Evolutionary conservation across 371 early-diverging fungal species (phyloP).

Genomic region (Mucor sp.): DNA sequence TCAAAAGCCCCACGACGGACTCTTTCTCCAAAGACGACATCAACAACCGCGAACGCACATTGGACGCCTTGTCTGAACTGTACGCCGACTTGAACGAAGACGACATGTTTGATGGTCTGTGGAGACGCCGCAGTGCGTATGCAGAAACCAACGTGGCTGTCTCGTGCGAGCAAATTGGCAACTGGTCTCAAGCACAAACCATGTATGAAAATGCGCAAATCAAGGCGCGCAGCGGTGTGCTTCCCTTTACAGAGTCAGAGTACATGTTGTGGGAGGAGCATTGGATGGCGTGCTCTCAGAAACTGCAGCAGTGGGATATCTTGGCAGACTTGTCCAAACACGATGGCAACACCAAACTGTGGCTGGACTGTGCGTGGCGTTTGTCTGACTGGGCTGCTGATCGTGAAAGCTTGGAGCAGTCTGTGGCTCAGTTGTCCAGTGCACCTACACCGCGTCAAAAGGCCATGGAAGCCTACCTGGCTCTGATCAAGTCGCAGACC

Average conservation of each 20-base stretch:
- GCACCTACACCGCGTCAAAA: constrained; percentile 72
- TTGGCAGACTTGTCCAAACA: constrained; percentile 90
- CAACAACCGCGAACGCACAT: constrained; percentile 78
- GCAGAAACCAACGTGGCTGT: constrained; percentile 95
- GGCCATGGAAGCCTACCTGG: constrained; percentile 87
- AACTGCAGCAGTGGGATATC: constrained; percentile 99
- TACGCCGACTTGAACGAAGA: constrained; percentile 79
- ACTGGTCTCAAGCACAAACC: constrained; percentile 92
- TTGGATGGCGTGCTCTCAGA: constrained; percentile 92
- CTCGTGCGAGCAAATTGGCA: constrained; percentile 92
- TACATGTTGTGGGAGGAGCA: constrained; percentile 98
- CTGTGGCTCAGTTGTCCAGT: constrained; percentile 62
- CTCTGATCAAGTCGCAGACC: constrained; percentile 72
- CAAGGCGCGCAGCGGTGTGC: constrained; percentile 86
- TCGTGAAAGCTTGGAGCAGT: constrained; percentile 68
- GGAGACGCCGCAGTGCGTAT: constrained; percentile 92
- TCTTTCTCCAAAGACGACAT: constrained; percentile 73
- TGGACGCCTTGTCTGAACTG: constrained; percentile 89
- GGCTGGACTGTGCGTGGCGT: constrained; percentile 92
- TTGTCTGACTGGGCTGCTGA: constrained; percentile 91
- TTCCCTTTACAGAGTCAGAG: constrained; percentile 95
- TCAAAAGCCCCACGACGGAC: constrained; percentile 47
- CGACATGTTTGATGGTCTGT: constrained; percentile 93
- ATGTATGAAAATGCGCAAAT: constrained; percentile 94
- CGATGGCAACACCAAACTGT: constrained; percentile 82